Conservation (phyloP, 2,329 filamentous ascomycete genomes). For the Microsporum audouinii region DNA sequence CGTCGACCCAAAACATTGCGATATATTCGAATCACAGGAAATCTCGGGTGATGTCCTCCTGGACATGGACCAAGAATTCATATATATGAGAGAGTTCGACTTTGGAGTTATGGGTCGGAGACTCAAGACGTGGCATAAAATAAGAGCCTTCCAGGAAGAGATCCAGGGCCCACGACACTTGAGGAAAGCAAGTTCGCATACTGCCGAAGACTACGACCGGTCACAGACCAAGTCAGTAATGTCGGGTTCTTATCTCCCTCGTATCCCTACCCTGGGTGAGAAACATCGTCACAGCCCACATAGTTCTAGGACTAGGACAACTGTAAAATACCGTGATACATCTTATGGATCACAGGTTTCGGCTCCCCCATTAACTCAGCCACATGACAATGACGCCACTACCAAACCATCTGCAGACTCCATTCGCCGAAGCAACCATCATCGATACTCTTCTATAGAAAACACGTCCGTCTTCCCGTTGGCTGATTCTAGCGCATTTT, state of each 20-base stretch:
- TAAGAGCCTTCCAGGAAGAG: conserved; percentile 83
- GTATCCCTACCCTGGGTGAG: conserved; percentile 33
- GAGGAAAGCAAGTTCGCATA: conserved; percentile 29
- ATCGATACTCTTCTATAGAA: conserved; percentile 78
- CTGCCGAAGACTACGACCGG: conserved; percentile 37
- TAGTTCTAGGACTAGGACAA: conserved; percentile 9
- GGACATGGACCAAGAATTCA: conserved; percentile 87
- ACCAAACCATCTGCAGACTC: conserved; percentile 65
- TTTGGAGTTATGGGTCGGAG: conserved; percentile 80
- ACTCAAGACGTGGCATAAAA: conserved; percentile 92
- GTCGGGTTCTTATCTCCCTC: conserved; percentile 30
- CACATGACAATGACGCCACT: conserved; percentile 32
- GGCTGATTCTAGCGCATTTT: conserved; percentile 10
- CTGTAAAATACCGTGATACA: conserved; percentile 9
- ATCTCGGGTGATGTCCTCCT: conserved; percentile 88
- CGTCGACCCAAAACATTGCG: conserved; percentile 80
- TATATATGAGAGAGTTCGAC: conserved; percentile 93
- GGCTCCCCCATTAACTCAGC: conserved; percentile 34
- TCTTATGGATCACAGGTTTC: conserved; percentile 21
- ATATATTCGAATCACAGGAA: conserved; percentile 90
- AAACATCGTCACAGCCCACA: conserved; percentile 3
- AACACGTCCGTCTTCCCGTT: conserved; percentile 38
- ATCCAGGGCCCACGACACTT: conserved; percentile 50
- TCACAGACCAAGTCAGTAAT: conserved; percentile 31
- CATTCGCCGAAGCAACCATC: conserved; percentile 70